Conservation (phyloP, 2,329 filamentous ascomycete species). For the Akanthomyces dipterigenus region DNA sequence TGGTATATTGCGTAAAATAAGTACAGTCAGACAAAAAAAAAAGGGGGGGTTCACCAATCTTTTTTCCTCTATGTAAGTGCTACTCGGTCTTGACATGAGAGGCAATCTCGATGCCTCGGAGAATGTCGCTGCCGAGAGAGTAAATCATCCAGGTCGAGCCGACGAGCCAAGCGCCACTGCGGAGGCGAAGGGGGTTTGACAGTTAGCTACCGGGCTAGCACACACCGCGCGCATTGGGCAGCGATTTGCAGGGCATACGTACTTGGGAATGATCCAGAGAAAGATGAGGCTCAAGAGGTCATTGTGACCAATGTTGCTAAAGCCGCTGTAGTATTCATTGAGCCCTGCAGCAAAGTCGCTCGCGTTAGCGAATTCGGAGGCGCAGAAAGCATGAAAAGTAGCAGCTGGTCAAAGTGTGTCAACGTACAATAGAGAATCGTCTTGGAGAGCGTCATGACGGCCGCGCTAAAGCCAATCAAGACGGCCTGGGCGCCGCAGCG, state of each 20-base stretch:
- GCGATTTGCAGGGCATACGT: no score
- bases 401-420: no score
- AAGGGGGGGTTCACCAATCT: no score
- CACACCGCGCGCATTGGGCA: background rate
- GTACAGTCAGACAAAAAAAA: background rate
- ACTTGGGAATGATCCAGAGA: conserved; percentile 56
- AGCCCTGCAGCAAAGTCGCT: conserved; percentile 33
- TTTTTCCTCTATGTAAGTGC: conserved; percentile 8
- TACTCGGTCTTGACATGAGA: conserved; percentile 36
- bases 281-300: conserved; percentile 34
- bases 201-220: no score
- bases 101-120: conserved; percentile 37
- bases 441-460: conserved; percentile 56
- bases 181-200: background rate
- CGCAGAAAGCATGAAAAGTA: no score
- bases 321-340: conserved; percentile 50
- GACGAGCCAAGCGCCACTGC: conserved; percentile 49
- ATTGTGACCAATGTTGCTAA: conserved; percentile 53
- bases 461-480: conserved; percentile 44
- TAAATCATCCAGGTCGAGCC: conserved; percentile 46
- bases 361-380: no score
- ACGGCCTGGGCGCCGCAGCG: conserved; percentile 37
- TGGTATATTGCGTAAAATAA: conserved; percentile 5
- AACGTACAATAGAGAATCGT: conserved; percentile 53
- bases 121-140: conserved; percentile 41